These are phyloP conservation scores for Eucalyptus rudis DNA, from an alignment of 345 rosid genomes.

Conservation along the genomic window DNA sequence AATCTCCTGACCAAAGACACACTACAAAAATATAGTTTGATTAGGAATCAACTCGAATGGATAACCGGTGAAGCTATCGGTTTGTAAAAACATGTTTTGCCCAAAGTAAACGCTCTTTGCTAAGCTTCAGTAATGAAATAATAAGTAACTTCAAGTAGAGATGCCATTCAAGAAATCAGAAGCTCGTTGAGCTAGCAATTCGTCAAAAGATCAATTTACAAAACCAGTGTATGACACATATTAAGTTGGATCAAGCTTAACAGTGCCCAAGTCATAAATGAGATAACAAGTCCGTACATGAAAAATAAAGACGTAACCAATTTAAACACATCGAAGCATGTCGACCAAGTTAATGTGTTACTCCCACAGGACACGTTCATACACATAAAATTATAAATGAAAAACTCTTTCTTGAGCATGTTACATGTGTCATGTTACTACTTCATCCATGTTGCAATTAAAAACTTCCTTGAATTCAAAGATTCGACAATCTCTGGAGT, in stretches of 20 bases:
- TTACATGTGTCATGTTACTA: neutral
- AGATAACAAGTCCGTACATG: too few relatives aligned
- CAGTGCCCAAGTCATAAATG: neutral
- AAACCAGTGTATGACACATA: neutral
- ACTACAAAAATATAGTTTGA: too few relatives aligned
- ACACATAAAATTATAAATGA: too few relatives aligned
- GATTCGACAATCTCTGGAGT: slow-evolving; percentile 65
- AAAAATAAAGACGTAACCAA: too few relatives aligned
- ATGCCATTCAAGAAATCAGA: too few relatives aligned
- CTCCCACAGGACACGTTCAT: fast-evolving
- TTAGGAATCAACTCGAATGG: fast-evolving
- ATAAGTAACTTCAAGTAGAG: too few relatives aligned
- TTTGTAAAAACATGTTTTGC: too few relatives aligned
- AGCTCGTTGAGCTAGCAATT: neutral
- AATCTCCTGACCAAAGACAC: too few relatives aligned
- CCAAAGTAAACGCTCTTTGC: too few relatives aligned
- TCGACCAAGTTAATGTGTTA: neutral
- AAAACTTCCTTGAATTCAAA: slow-evolving; percentile 56
- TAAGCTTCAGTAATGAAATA: too few relatives aligned
- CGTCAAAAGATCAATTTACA: neutral
- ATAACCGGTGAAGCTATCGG: too few relatives aligned
- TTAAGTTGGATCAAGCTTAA: neutral
- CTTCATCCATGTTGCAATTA: slow-evolving; percentile 16
- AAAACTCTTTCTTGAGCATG: too few relatives aligned
- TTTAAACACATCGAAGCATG: fast-evolving